phyloP scores from a whole-genome alignment of 192 early-diverging fungal genomes.

The Cetraspora pellucida region DNA sequence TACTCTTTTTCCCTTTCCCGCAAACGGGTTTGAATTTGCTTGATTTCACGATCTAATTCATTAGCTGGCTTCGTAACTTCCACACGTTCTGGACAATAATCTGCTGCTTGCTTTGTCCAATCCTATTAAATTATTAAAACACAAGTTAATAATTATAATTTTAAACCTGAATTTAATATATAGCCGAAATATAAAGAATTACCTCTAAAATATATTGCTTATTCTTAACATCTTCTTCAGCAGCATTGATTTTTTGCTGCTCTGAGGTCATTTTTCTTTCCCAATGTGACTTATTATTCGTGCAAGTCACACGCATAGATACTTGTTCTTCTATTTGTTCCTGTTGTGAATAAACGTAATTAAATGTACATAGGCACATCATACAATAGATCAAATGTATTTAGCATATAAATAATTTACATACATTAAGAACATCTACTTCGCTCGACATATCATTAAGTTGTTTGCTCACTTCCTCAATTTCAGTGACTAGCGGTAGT shows the following conservation, averaged over 20 bases:
- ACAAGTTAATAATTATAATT: neutral
- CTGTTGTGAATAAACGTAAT: conserved; percentile 2
- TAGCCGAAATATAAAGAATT: neutral
- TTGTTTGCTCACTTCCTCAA: conserved; percentile 42
- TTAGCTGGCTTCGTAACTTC: conserved; percentile 44
- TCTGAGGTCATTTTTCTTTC: conserved; percentile 49
- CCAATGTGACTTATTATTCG: conserved; percentile 59
- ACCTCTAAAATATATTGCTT: conserved; percentile 40
- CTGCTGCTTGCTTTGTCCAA: conserved; percentile 53
- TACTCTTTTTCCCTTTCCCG: conserved; percentile 57
- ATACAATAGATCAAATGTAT: conserved; percentile 29
- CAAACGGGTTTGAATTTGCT: conserved; percentile 51
- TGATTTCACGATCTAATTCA: conserved; percentile 66
- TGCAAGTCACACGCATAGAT: conserved; percentile 31
- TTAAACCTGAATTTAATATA: neutral
- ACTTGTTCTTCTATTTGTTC: conserved; percentile 33
- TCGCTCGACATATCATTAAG: conserved; percentile 23
- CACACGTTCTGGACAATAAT: conserved; percentile 66
- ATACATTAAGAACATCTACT: conserved; percentile 33
- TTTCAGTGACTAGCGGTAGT: conserved; percentile 46
- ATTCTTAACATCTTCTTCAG: conserved; percentile 37
- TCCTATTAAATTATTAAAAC: conserved; percentile 33
- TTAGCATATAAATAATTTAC: conserved; percentile 4
- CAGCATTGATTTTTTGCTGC: conserved; percentile 34
- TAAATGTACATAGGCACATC: conserved; percentile 24